phyloP scores from a whole-genome alignment of 129 eudicot species.

The Erigeron canadensis region DNA sequence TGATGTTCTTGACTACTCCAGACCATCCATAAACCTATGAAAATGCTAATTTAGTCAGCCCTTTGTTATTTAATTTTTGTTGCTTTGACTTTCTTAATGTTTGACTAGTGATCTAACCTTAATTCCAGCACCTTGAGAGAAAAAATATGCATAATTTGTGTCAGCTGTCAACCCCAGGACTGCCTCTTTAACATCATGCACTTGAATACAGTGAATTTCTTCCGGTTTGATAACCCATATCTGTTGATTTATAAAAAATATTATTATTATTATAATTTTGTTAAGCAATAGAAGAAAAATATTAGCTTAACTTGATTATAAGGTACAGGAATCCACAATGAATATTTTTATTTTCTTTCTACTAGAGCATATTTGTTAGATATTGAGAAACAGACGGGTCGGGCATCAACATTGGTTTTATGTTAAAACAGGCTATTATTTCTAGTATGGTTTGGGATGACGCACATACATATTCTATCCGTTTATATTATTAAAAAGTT shows the following conservation, averaged over 20 bases:
- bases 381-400: no score
- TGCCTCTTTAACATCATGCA: constrained; percentile 72
- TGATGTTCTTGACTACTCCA: constrained; percentile 56
- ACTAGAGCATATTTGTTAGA: no score
- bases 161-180: constrained; percentile 61
- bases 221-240: constrained; percentile 74
- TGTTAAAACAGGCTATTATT: background rate
- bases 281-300: background rate
- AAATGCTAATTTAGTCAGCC: constrained; percentile 17
- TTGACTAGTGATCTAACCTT: constrained; percentile 41
- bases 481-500: background rate
- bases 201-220: constrained; percentile 70
- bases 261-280: constrained; percentile 23
- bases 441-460: background rate
- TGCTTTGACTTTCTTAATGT: background rate
- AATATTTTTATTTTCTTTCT: no score
- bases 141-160: constrained; percentile 49
- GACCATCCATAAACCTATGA: constrained; percentile 69
- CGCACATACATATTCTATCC: background rate
- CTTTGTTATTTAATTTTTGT: constrained; percentile 1
- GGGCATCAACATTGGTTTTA: background rate
- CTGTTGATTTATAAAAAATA: constrained; percentile 30
- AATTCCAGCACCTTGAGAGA: constrained; percentile 70
- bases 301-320: background rate
- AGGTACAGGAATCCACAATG: no score